Percentiles rank a stretch among this genome's conserved stretches.
phyloP scores from a whole-genome alignment of 78 protist genomes.

The slime mould (Dictyostelium discoideum) region DNA sequence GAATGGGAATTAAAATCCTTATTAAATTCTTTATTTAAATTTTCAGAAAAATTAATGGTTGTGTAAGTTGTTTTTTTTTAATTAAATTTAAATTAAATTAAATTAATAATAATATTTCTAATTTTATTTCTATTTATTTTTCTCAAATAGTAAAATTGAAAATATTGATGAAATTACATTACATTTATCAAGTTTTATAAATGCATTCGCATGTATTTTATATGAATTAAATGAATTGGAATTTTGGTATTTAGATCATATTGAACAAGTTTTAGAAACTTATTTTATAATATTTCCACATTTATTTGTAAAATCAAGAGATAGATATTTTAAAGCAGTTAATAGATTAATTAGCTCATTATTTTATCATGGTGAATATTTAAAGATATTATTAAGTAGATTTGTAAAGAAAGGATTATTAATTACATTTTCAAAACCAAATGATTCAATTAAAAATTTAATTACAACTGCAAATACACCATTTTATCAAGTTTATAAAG shows the following conservation, averaged over 20 bases:
- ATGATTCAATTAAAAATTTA: conserved; percentile 6
- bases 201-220: conserved; percentile 84
- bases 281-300: conserved; percentile 73
- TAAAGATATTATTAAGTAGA: conserved; percentile 28
- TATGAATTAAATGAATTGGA: conserved; percentile 58
- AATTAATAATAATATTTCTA: conserved; percentile 2
- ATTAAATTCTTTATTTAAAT: conserved; percentile 59
- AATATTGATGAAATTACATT: conserved; percentile 61
- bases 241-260: conserved; percentile 50
- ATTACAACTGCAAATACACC: conserved; percentile 59
- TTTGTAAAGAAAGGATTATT: conserved; percentile 46
- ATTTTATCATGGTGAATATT: conserved; percentile 30
- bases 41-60: conserved; percentile 77
- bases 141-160: conserved; percentile 36
- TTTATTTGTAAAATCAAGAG: conserved; percentile 28
- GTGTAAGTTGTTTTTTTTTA: conserved; percentile 22
- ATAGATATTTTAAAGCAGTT: conserved; percentile 53
- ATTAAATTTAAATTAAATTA: neutral
- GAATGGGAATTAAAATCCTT: conserved; percentile 80
- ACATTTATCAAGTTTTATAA: conserved; percentile 87
- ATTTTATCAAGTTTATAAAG: conserved; percentile 51
- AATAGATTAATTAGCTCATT: conserved; percentile 54
- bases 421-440: conserved; percentile 66
- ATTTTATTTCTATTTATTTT: neutral
- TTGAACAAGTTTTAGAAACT: conserved; percentile 56